Evolutionary conservation across 2,329 filamentous ascomycete species (phyloP).

Genomic region (Alternaria tenuissima): DNA sequence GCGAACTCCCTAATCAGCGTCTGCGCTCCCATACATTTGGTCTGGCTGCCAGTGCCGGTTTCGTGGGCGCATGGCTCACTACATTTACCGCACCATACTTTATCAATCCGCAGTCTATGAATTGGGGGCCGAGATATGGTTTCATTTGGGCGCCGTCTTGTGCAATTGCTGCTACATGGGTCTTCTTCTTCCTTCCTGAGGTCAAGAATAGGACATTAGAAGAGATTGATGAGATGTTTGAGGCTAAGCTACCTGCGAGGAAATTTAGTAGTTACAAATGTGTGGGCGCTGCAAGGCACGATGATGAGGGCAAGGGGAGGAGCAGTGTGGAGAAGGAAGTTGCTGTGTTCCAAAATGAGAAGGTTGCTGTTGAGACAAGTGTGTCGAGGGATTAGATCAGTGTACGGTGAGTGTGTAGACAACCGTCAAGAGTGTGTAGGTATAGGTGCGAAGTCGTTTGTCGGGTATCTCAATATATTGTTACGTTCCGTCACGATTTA

Average conservation of each 20-base stretch:
- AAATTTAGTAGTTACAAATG: conserved; percentile 55
- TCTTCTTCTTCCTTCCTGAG: conserved; percentile 61
- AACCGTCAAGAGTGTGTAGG: neutral
- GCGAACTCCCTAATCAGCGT: conserved; percentile 65
- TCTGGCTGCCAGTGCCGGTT: conserved; percentile 61
- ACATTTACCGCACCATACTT: conserved; percentile 68
- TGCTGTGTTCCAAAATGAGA: conserved; percentile 35
- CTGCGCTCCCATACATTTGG: conserved; percentile 66
- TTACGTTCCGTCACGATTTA: neutral
- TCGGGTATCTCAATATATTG: conserved; percentile 10
- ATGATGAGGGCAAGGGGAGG: conserved; percentile 20
- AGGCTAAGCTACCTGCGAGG: conserved; percentile 53
- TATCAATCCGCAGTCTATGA: conserved; percentile 63
- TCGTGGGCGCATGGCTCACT: conserved; percentile 63
- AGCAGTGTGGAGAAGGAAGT: conserved; percentile 38
- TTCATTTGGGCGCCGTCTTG: conserved; percentile 63
- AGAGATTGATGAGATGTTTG: conserved; percentile 65
- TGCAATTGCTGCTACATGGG: conserved; percentile 41
- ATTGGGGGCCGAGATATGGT: conserved; percentile 66
- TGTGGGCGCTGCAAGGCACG: conserved; percentile 24
- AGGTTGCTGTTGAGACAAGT: conserved; percentile 36
- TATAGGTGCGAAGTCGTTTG: neutral
- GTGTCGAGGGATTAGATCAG: conserved; percentile 31
- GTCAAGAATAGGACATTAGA: conserved; percentile 63
- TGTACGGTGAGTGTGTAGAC: neutral